phyloP scores from a whole-genome alignment of 768 basidiomycete species.

The Coprinellus aureogranulatus region DNA sequence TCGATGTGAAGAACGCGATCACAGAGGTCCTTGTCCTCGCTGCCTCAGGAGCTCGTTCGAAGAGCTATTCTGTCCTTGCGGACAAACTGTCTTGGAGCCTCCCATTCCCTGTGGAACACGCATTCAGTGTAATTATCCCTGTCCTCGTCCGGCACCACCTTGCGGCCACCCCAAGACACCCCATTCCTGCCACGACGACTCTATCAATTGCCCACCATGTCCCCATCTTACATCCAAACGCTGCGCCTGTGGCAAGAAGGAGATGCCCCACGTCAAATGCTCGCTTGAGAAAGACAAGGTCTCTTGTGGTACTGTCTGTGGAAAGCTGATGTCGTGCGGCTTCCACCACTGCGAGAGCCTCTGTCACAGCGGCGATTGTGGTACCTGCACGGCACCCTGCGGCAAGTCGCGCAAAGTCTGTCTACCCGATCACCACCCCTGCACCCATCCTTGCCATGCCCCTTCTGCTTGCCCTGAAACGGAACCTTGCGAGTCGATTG shows the following conservation, averaged over 20 bases:
- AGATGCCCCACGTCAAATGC: slow-evolving; percentile 76
- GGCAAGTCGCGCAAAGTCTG: slow-evolving; percentile 86
- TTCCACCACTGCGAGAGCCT: slow-evolving; percentile 82
- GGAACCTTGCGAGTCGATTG: slow-evolving; percentile 66
- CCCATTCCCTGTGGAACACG: slow-evolving; percentile 85
- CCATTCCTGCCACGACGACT: slow-evolving; percentile 82
- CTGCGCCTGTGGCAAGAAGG: slow-evolving; percentile 90
- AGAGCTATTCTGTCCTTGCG: slow-evolving; percentile 85
- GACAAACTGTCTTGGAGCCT: slow-evolving; percentile 82
- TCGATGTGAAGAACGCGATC: slow-evolving; percentile 75
- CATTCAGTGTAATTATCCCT: slow-evolving; percentile 79
- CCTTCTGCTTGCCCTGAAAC: slow-evolving; percentile 81
- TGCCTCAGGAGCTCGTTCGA: slow-evolving; percentile 91
- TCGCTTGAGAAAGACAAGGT: slow-evolving; percentile 76
- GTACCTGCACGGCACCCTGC: slow-evolving; percentile 71
- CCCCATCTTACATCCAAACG: slow-evolving; percentile 71
- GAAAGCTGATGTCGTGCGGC: slow-evolving; percentile 78
- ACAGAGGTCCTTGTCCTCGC: slow-evolving; percentile 75
- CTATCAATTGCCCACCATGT: slow-evolving; percentile 78
- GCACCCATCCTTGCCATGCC: slow-evolving; percentile 79
- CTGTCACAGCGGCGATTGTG: slow-evolving; percentile 85
- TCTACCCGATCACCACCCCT: slow-evolving; percentile 70
- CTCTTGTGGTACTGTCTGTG: slow-evolving; percentile 80
- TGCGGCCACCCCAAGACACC: slow-evolving; percentile 82
- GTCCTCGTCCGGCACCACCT: slow-evolving; percentile 58